Percentiles rank a stretch among this genome's conserved stretches.
phyloP scores from a whole-genome alignment of 805 yeast genomes.

The Ogataea paraovalis region DNA sequence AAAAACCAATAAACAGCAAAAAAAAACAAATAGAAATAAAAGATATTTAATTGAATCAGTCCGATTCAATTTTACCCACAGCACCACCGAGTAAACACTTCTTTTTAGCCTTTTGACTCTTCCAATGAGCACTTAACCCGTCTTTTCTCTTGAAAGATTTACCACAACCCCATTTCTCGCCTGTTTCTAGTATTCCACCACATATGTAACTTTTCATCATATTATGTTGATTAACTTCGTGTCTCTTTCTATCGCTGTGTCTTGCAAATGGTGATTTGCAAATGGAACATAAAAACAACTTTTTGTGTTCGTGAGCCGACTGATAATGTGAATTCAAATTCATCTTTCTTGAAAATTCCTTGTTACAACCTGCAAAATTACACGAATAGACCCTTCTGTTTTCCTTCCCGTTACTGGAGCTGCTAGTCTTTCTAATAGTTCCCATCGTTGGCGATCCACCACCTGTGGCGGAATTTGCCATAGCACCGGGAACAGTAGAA shows the following conservation, averaged over 20 bases:
- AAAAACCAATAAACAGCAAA: background rate
- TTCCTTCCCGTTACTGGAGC: conserved; percentile 5
- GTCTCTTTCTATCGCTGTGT: conserved; percentile 32
- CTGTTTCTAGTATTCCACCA: conserved; percentile 27
- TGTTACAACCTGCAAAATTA: conserved; percentile 25
- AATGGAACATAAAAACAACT: conserved; percentile 29
- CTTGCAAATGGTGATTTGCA: conserved; percentile 32
- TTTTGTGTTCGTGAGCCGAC: conserved; percentile 32
- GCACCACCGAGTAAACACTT: conserved; percentile 22
- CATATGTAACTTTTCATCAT: conserved; percentile 20
- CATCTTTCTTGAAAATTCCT: conserved; percentile 31
- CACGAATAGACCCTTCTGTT: conserved; percentile 23
- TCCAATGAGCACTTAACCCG: conserved; percentile 36
- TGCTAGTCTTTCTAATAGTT: background rate
- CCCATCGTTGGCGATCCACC: background rate
- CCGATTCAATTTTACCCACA: background rate
- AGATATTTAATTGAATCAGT: background rate
- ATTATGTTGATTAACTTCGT: conserved; percentile 33
- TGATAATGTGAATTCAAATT: conserved; percentile 32
- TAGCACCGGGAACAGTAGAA: background rate
- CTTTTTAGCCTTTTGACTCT: conserved; percentile 31
- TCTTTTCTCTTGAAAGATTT: conserved; percentile 33
- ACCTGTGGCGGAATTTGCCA: too few relatives aligned
- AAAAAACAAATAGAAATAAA: background rate
- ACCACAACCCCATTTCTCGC: conserved; percentile 34